Evolutionary conservation across 495 filamentous ascomycete genomes (phyloP).

Genomic region (Neurospora africana): DNA sequence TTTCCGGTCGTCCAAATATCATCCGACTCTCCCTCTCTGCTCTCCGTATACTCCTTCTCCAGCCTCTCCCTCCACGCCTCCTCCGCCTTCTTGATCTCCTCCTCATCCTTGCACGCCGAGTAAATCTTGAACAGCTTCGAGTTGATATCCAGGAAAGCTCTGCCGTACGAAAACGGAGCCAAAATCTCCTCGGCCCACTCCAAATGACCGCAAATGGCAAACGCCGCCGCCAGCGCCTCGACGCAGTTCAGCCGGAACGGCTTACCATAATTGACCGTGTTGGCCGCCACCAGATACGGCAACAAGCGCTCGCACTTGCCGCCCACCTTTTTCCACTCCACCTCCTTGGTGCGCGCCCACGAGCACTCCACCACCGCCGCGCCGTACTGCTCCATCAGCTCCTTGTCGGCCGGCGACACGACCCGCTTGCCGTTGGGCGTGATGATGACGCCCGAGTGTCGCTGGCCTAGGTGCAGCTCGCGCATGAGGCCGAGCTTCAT

Average conservation of each 20-base stretch:
- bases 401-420: conserved; percentile 69
- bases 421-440: conserved; percentile 84
- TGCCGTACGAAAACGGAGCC: conserved; percentile 76
- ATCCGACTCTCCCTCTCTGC: conserved; percentile 50
- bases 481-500: conserved; percentile 90
- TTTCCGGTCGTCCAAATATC: conserved; percentile 84
- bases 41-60: conserved; percentile 80
- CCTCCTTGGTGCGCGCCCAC: conserved; percentile 85
- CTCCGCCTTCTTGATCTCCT: conserved; percentile 78
- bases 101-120: conserved; percentile 70
- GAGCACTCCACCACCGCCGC: conserved; percentile 96
- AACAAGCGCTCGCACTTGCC: conserved; percentile 91
- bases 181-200: conserved; percentile 85
- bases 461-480: conserved; percentile 82
- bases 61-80: conserved; percentile 79
- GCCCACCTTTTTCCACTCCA: conserved; percentile 83
- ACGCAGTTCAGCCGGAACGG: conserved; percentile 92
- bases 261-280: conserved; percentile 93
- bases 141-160: conserved; percentile 83
- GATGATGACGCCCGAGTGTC: conserved; percentile 81
- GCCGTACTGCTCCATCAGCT: conserved; percentile 74
- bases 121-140: conserved; percentile 71
- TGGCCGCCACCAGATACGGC: conserved; percentile 92
- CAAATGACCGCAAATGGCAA: conserved; percentile 78
- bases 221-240: conserved; percentile 86